A percentile compares a stretch with the other conserved stretches of the same genome.
Evolutionary conservation across 257 asterid species (phyloP).

Genomic region (Solanum phureja): DNA sequence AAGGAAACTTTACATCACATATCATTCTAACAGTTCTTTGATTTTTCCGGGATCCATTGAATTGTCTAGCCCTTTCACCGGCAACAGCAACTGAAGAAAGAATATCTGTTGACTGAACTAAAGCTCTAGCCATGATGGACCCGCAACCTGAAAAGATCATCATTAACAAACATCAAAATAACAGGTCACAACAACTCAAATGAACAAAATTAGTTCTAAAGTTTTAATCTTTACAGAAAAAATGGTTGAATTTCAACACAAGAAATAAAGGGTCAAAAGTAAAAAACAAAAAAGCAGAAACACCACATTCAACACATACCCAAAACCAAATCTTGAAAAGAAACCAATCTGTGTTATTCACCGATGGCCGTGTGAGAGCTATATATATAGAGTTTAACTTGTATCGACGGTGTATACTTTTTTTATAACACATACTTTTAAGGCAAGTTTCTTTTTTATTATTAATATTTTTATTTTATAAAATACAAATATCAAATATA

Average conservation of each 20-base stretch:
- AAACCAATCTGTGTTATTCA: background rate
- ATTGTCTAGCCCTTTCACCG: conserved; percentile 31
- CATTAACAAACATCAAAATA: background rate
- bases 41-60: conserved; percentile 33
- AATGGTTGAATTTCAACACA: background rate
- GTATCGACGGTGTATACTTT: no score
- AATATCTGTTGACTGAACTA: conserved; percentile 52
- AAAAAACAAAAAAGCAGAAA: background rate
- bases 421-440: no score
- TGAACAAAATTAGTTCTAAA: background rate
- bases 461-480: no score
- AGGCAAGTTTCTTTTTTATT: no score
- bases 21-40: conserved; percentile 40
- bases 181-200: background rate
- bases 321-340: background rate
- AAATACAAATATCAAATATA: no score
- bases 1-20: conserved; percentile 25
- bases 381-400: no score
- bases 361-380: no score
- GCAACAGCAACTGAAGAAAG: conserved; percentile 38
- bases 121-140: conserved; percentile 51
- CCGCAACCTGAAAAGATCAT: conserved; percentile 20
- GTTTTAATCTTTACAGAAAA: background rate
- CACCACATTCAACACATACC: background rate
- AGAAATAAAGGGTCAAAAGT: background rate